Evolutionary conservation across 768 basidiomycete species (phyloP), one percentile per base, ranked within the genome.

Genomic region (Tremella yokohamensis): DNA sequence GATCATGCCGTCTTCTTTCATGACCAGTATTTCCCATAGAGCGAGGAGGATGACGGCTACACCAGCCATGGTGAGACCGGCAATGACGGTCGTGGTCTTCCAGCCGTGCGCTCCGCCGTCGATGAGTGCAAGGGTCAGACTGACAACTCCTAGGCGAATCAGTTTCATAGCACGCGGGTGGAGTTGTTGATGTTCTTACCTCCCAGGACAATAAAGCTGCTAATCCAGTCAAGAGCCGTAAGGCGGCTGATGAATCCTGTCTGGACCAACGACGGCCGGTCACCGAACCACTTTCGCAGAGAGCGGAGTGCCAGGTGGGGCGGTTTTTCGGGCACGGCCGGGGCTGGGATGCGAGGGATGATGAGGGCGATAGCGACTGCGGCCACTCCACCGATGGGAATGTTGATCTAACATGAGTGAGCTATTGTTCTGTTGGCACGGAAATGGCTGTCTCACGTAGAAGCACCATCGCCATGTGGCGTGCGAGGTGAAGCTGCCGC

Each of bases 301-400:
- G 45, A 6, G 29, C 29, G 29, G 11, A 34, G 29, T 4, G 29
- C 29, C 4, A 34, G 29, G 29, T 34, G 29, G 11, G 29, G 29
- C 11, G 29, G 29, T 34, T 34, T 34, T 34, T 34, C 29, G 29
- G 29, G 29, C 6, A 34, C 29, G 29, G 29, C 29, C 29, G 29
- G 29, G 4, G 29, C 29, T 34, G 29, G 29, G 29, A 34, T 34
- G 29, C 29, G 78, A 0, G 88, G 88, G 0, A 89, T 79, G 9
- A 86, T 74, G 59, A 86, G 82, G n/a, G 81, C 64, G 2, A 88
- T 83, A 13, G 84, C 81, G 19, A 79, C 73, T 20, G 85, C 81
- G 0, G 85, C 81, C 39, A 77, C 66, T 11, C 82, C 72, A 0
- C 85, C 83, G 1, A 85, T 66, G 0, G 87, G 87, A 1, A 88